Conservation (phyloP, 495 filamentous ascomycete genomes). For the Hyaloscypha finlandica region DNA sequence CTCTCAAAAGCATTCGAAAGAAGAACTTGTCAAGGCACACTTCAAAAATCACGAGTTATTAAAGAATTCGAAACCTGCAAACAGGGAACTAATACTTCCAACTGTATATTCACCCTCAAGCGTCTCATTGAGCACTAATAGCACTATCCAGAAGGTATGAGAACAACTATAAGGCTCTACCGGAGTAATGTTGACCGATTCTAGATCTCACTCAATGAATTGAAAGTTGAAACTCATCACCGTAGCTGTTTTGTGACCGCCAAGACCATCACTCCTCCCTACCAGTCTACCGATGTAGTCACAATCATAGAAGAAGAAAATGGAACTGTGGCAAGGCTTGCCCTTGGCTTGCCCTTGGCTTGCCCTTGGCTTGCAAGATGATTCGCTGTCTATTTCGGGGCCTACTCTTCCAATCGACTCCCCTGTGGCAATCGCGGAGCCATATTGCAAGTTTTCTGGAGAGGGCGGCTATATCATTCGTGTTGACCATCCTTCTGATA, state of each 20-base stretch:
- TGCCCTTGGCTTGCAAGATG: constrained; percentile 20
- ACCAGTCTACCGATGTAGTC: constrained; percentile 44
- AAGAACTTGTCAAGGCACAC: constrained; percentile 11
- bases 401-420: constrained; percentile 34
- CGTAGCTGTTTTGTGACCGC: constrained; percentile 47
- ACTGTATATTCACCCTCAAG: constrained; percentile 16
- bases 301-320: constrained; percentile 53
- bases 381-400: constrained; percentile 15
- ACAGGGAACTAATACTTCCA: constrained; percentile 14
- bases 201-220: constrained; percentile 30
- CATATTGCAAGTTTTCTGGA: constrained; percentile 46
- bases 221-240: constrained; percentile 54
- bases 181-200: background rate
- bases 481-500: constrained; percentile 55
- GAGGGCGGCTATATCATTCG: constrained; percentile 45
- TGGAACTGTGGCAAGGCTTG: constrained; percentile 45
- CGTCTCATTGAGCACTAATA: constrained; percentile 3
- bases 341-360: constrained; percentile 34
- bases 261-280: constrained; percentile 43
- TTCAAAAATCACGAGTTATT: constrained; percentile 9
- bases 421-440: constrained; percentile 53
- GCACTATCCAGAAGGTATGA: constrained; percentile 16
- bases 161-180: background rate
- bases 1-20: constrained; percentile 1
- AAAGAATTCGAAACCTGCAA: background rate